Evolutionary conservation across 73 alveolate genomes (phyloP).

Genomic region (Paramecium caudatum): DNA sequence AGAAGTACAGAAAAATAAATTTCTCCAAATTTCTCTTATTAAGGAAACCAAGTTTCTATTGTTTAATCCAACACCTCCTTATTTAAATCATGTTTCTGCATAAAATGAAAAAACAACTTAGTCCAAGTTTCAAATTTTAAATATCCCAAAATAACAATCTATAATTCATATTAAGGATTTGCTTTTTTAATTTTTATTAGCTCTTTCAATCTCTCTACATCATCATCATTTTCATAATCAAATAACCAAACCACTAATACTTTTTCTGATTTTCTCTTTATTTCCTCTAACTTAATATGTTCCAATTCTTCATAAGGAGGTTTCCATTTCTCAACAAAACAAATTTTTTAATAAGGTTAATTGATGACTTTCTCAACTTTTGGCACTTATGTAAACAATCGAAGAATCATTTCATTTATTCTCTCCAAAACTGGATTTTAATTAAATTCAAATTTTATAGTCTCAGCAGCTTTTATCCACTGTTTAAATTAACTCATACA

Average conservation of each 20-base stretch:
- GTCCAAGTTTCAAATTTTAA: conserved; percentile 17
- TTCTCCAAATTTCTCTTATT: conserved; percentile 23
- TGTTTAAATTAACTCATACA: conserved; percentile 2
- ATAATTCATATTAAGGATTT: neutral
- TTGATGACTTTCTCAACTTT: conserved; percentile 48
- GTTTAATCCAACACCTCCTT: neutral
- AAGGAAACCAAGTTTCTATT: conserved; percentile 64
- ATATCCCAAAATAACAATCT: conserved; percentile 54
- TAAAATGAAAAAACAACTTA: neutral
- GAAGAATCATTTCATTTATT: conserved; percentile 36
- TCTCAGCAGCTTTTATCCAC: conserved; percentile 18
- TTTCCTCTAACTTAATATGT: conserved; percentile 7
- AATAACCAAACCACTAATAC: conserved; percentile 7
- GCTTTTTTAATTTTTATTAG: neutral
- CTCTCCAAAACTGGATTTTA: neutral
- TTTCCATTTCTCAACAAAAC: conserved; percentile 58
- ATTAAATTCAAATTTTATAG: neutral
- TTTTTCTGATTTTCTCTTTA: neutral
- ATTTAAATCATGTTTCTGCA: conserved; percentile 20
- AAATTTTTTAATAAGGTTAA: conserved; percentile 10
- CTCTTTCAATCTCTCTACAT: neutral
- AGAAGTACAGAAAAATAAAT: neutral
- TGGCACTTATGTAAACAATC: conserved; percentile 8
- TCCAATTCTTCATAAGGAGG: conserved; percentile 57
- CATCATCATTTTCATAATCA: conserved; percentile 62